Base-by-base conservation (phyloP, 2,329 filamentous ascomycete species). In the Plectosphaerella plurivora region DNA sequence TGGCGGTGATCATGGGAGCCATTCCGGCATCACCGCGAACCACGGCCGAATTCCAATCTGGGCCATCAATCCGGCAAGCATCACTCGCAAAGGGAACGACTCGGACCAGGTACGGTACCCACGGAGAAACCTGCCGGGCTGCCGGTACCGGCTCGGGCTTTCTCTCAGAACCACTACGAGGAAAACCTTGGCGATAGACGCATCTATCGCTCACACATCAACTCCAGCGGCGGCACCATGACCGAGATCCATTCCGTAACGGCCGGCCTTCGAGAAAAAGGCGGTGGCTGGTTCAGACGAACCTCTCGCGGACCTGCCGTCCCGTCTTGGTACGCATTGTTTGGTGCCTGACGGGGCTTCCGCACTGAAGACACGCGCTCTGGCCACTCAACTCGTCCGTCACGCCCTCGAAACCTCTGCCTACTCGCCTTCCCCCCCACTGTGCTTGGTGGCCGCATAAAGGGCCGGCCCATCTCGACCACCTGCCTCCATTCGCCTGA, bases 391-490 rank as follows among this genome's bases (percentile, higher is more conserved):
- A 18, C 36, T 54, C 28, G 28, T 12, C 28, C 28, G 28, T 33
- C 28, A 12, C 28, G 28, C 28, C 28, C 28, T 51, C 48, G 42
- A 28, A 49, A 51, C 49, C 51, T 47, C 53, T 45, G 53, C 33
- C 24, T 33, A 15, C 33, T 22, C 39, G 53, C 33, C 24, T 33
- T 9, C 33, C 33, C 39, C 59, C 59, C 61, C 60, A 62, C 60
- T 58, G 61, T 61, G 59, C 61, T 60, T 56, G 52, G 54, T 55
- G 59, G 59, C 58, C 59, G 59, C 59, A 61, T 59, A 58, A 46
- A 50, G 48, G 51, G 55, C 53, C 59, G 59, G 57, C 59, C 59
- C 50, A 49, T 54, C 51, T 41, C 54, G 22, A 42, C 48, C 37
- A 44, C 25, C 18, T 36, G 37, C 36, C 36, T 37, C 37, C 48